Percentiles rank a stretch among this genome's conserved stretches.
phyloP scores from a whole-genome alignment of 2,329 filamentous ascomycete species.

The Fusarium nygamai region DNA sequence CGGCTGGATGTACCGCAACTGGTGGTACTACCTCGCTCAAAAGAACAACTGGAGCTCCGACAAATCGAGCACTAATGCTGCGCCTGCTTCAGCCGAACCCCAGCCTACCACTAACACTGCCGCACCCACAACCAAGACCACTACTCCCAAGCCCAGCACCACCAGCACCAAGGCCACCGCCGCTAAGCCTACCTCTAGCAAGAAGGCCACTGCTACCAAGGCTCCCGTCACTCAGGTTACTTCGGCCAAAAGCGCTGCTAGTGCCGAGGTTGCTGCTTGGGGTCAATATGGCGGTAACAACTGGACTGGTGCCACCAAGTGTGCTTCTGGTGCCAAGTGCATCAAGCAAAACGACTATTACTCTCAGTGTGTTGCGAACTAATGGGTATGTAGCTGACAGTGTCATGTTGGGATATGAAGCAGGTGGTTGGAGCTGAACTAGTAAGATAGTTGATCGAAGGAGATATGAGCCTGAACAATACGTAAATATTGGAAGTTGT shows the following conservation, averaged over 20 bases:
- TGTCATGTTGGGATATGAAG: neutral
- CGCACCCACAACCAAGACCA: neutral
- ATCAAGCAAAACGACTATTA: neutral
- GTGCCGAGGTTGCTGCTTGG: neutral
- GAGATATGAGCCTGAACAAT: accelerated
- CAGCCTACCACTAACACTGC: neutral
- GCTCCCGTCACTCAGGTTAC: neutral
- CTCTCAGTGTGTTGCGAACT: neutral
- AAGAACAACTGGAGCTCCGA: conserved; percentile 38
- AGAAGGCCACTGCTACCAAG: neutral
- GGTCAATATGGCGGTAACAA: conserved; percentile 36
- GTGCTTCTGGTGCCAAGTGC: neutral
- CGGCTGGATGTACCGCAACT: conserved; percentile 59
- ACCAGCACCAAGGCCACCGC: neutral
- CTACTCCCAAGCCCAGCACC: neutral
- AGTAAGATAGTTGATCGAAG: accelerated
- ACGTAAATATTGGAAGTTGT: accelerated
- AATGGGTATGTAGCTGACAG: neutral
- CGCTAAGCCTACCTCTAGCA: neutral
- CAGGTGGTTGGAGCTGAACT: neutral
- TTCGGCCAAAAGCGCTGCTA: neutral
- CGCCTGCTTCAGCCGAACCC: neutral
- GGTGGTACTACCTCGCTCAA: conserved; percentile 51
- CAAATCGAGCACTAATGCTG: neutral
- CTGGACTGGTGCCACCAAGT: conserved; percentile 35